A percentile compares a stretch with the other conserved stretches of the same genome.
phyloP scores from a whole-genome alignment of 495 filamentous ascomycete genomes.

The Letharia columbiana region DNA sequence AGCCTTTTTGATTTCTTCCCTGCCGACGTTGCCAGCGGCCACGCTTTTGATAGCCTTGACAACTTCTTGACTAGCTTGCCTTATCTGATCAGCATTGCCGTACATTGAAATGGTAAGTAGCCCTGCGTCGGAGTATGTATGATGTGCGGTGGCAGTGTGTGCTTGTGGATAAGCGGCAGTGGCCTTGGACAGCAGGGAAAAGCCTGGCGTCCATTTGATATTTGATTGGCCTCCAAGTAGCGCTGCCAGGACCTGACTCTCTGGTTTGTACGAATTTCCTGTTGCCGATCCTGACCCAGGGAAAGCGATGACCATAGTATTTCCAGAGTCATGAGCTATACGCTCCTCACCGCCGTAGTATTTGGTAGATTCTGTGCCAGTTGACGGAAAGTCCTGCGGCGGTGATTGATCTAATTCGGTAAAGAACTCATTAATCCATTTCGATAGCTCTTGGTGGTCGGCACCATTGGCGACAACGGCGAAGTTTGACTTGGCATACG shows the following conservation, averaged over 20 bases:
- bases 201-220: slow-evolving; percentile 95
- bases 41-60: slow-evolving; percentile 76
- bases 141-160: slow-evolving; percentile 59
- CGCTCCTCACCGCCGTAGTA: slow-evolving; percentile 95
- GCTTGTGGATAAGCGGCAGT: slow-evolving; percentile 56
- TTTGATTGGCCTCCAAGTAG: slow-evolving; percentile 81
- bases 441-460: slow-evolving; percentile 62
- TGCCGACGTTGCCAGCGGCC: slow-evolving; percentile 60
- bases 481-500: slow-evolving; percentile 82
- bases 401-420: slow-evolving; percentile 39
- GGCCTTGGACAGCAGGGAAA: slow-evolving; percentile 77
- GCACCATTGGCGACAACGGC: slow-evolving; percentile 85
- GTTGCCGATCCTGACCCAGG: slow-evolving; percentile 72
- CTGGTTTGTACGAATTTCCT: slow-evolving; percentile 66
- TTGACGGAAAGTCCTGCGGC: slow-evolving; percentile 36
- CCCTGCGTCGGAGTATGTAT: slow-evolving; percentile 88
- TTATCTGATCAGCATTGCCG: slow-evolving; percentile 61
- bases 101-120: slow-evolving; percentile 73
- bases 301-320: slow-evolving; percentile 81
- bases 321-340: slow-evolving; percentile 63
- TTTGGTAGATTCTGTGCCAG: slow-evolving; percentile 50
- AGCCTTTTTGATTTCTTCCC: slow-evolving; percentile 86
- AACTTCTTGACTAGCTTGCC: slow-evolving; percentile 49
- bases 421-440: slow-evolving; percentile 94
- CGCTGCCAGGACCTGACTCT: slow-evolving; percentile 77